Conservation (phyloP, 208 protist genomes). For the Leishmania martiniquensis region DNA sequence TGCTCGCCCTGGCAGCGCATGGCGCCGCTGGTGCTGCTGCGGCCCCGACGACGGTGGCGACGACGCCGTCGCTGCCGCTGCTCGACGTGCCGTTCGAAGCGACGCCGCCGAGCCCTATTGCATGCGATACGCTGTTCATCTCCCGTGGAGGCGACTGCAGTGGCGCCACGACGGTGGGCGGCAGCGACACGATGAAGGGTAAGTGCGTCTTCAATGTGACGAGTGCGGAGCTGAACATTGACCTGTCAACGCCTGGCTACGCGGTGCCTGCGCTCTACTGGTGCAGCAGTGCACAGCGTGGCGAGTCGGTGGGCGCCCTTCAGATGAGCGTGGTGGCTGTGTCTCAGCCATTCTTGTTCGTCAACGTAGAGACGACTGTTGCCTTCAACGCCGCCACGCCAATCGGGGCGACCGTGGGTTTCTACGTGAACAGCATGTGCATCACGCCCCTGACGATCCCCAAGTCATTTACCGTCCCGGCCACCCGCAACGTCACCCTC, state of each 20-base stretch:
- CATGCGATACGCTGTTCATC: neutral
- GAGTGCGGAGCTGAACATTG: neutral
- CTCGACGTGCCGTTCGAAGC: slow-evolving; percentile 15
- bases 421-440: neutral
- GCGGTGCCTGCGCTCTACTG: neutral
- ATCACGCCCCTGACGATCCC: neutral
- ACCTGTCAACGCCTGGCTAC: neutral
- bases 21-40: neutral
- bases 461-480: neutral
- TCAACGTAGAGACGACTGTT: neutral
- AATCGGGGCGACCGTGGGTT: neutral
- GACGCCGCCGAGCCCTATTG: neutral
- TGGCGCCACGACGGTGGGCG: neutral
- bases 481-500: neutral
- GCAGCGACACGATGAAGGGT: neutral
- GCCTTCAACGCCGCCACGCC: neutral
- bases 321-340: neutral
- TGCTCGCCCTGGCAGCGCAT: neutral
- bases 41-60: neutral
- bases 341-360: neutral
- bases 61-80: slow-evolving; percentile 9
- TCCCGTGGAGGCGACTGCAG: neutral
- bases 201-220: slow-evolving; percentile 6
- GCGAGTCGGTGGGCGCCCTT: neutral
- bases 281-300: slow-evolving; percentile 4